Percentiles rank a stretch among this genome's conserved stretches.
Conservation (phyloP, 805 yeast species). For the Saccharomyces jurei region DNA sequence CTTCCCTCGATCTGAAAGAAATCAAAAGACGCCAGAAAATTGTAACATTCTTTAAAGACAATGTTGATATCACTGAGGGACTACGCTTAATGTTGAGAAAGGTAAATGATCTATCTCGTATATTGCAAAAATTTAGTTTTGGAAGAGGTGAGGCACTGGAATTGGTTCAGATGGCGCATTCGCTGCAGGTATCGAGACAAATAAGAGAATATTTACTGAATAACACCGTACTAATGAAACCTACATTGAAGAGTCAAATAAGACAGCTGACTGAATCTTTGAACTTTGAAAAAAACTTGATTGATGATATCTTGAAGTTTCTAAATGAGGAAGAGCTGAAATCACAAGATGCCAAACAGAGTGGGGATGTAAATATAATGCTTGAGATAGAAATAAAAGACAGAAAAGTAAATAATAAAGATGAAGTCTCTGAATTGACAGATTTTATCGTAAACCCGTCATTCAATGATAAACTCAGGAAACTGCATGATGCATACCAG, state of each 20-base stretch:
- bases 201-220: conserved; percentile 19
- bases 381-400: conserved; percentile 2
- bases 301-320: conserved; percentile 36
- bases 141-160: conserved; percentile 40
- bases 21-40: conserved; percentile 48
- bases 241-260: conserved; percentile 16
- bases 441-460: conserved; percentile 32
- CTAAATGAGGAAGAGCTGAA: conserved; percentile 35
- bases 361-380: conserved; percentile 7
- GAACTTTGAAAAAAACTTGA: conserved; percentile 34
- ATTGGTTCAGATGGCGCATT: conserved; percentile 36
- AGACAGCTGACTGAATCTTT: conserved; percentile 26
- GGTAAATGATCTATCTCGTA: conserved; percentile 50
- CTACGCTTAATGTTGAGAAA: conserved; percentile 35
- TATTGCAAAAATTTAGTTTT: conserved; percentile 50
- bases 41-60: conserved; percentile 37
- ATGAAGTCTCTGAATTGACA: conserved; percentile 1
- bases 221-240: conserved; percentile 1
- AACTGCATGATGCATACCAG: conserved; percentile 32
- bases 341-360: conserved; percentile 16
- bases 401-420: neutral
- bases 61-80: conserved; percentile 24
- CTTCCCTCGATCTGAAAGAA: conserved; percentile 52
- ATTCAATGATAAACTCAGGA: conserved; percentile 28
- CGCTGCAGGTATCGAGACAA: conserved; percentile 32